These are phyloP conservation scores for Ulota crispa DNA, from an alignment of 225 moss, liverwort and hornwort species.

Conservation along the genomic window DNA sequence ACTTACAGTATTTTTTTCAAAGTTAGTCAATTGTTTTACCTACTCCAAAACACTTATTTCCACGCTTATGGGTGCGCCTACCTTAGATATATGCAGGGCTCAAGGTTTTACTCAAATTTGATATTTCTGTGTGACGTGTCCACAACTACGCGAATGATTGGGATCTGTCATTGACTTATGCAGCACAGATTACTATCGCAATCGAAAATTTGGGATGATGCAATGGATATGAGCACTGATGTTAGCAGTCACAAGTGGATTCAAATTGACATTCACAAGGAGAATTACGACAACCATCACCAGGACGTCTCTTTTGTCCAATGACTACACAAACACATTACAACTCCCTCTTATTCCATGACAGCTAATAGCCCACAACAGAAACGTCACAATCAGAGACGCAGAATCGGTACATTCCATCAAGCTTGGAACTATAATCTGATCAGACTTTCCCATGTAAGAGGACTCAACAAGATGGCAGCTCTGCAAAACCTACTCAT, in stretches of 20 bases:
- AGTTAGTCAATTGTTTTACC: too few species aligned
- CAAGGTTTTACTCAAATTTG: background rate
- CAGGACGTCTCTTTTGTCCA: background rate
- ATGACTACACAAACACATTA: constrained; percentile 4
- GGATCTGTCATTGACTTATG: background rate
- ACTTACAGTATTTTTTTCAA: too few species aligned
- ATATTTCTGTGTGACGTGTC: background rate
- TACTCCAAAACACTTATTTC: too few species aligned
- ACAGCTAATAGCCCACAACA: background rate
- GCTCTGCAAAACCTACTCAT: constrained; percentile 9
- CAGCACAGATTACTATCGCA: background rate
- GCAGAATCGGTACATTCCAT: background rate
- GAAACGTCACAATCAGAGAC: background rate
- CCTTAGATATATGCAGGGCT: background rate
- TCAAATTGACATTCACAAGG: background rate
- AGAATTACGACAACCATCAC: background rate
- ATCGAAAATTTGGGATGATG: background rate
- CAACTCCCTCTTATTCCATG: background rate
- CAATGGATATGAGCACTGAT: background rate
- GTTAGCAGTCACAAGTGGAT: background rate
- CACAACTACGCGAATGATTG: background rate
- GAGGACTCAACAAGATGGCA: constrained; percentile 6
- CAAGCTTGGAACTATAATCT: background rate
- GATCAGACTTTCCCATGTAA: background rate
- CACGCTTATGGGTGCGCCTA: too few species aligned